phyloP scores from a whole-genome alignment of 2,329 filamentous ascomycete species.

The Fusarium papillatum region DNA sequence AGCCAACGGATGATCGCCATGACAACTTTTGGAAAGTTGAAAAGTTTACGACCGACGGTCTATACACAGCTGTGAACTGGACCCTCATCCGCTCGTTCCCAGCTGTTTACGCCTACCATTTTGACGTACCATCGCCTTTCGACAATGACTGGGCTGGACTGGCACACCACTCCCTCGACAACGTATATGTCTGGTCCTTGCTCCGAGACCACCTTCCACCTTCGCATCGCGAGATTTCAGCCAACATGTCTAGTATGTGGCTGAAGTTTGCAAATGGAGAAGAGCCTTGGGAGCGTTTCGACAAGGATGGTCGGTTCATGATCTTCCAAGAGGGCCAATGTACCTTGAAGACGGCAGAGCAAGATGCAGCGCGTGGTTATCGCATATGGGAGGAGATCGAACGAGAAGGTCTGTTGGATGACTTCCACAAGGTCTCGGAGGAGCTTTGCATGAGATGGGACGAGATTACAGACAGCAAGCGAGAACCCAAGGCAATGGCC shows the following conservation, averaged over 20 bases:
- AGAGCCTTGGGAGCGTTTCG: conserved; percentile 11
- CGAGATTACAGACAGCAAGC: background rate
- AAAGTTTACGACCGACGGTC: conserved; percentile 28
- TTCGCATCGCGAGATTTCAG: background rate
- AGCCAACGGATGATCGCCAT: background rate
- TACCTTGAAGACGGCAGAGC: conserved; percentile 27
- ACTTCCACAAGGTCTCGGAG: background rate
- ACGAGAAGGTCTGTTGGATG: background rate
- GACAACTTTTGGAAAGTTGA: conserved; percentile 27
- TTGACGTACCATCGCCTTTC: conserved; percentile 39
- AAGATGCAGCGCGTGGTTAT: background rate
- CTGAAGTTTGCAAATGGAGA: conserved; percentile 4
- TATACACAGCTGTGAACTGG: conserved; percentile 29
- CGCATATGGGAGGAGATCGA: background rate
- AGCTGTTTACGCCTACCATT: conserved; percentile 33
- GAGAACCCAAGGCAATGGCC: background rate
- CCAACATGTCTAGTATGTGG: background rate
- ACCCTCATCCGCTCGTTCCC: background rate
- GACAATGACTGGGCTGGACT: conserved; percentile 38
- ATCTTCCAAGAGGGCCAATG: conserved; percentile 6
- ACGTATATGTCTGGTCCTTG: conserved; percentile 34
- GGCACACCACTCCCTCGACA: conserved; percentile 37
- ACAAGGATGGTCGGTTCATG: background rate
- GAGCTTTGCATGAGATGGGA: conserved; percentile 9
- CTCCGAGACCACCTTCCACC: conserved; percentile 13